Percentiles rank a stretch among this genome's conserved stretches.
Evolutionary conservation across 352 stramenopile genomes (phyloP).

Genomic region (Pythium vanterpoolii): DNA sequence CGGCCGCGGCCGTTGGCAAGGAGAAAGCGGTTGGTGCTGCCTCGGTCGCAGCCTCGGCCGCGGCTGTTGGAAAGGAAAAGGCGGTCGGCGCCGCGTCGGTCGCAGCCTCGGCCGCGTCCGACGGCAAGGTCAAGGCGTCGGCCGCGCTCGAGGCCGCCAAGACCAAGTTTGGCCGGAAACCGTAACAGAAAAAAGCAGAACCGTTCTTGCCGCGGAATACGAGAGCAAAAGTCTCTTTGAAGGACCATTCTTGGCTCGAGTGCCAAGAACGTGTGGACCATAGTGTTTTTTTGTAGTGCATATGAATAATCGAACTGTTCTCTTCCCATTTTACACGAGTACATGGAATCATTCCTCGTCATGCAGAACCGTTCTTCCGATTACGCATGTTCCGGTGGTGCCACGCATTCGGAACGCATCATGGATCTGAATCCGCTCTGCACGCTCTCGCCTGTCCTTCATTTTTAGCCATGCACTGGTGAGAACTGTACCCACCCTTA

Average conservation of each 20-base stretch:
- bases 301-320: background rate
- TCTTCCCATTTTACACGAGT: background rate
- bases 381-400: no score
- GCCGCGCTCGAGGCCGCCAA: conserved; percentile 47
- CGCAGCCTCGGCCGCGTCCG: background rate
- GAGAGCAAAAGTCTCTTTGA: no score
- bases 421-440: no score
- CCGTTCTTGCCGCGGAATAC: no score
- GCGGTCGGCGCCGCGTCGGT: background rate
- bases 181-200: no score
- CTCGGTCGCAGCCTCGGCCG: conserved; percentile 21
- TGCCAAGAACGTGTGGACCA: no score
- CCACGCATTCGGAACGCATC: background rate
- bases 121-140: conserved; percentile 20
- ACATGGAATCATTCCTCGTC: no score
- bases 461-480: no score
- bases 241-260: no score
- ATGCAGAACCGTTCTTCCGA: no score
- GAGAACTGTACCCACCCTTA: no score
- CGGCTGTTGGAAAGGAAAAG: background rate
- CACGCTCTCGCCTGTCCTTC: no score
- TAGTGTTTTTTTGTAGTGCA: background rate
- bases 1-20: conserved; percentile 50
- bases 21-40: conserved; percentile 49
- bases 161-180: conserved; percentile 37